These are phyloP conservation scores for Syncephalastrum contaminatum DNA, from an alignment of 371 early-diverging fungal species.

Conservation along the genomic window DNA sequence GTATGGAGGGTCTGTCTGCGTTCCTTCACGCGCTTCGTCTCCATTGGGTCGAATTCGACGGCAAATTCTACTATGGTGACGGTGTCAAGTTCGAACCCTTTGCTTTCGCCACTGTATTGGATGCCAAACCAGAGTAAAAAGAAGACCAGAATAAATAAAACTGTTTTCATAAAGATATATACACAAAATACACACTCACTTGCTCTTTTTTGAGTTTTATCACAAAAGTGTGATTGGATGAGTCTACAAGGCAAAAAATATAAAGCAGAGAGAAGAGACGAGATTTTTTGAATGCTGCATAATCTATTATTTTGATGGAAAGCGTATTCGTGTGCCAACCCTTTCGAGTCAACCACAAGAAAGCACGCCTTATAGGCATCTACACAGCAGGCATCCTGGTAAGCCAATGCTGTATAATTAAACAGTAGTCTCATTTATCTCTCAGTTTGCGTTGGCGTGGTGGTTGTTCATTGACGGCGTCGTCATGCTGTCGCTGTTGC, in stretches of 20 bases:
- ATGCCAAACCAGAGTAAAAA: conserved; percentile 15
- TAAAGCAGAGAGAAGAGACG: too few species aligned
- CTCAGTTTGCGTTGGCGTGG: conserved; percentile 80
- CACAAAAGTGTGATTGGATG: too few species aligned
- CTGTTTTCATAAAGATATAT: too few species aligned
- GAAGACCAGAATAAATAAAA: conserved; percentile 1
- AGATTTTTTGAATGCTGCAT: too few species aligned
- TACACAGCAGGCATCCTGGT: conserved; percentile 54
- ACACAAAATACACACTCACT: too few species aligned
- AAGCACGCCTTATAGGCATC: conserved; percentile 43
- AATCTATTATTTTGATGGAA: too few species aligned
- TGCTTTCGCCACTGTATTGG: conserved; percentile 31
- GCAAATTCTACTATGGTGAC: conserved; percentile 89
- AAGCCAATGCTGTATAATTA: conserved; percentile 3
- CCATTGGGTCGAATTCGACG: conserved; percentile 99
- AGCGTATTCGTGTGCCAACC: too few species aligned
- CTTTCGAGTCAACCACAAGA: conserved; percentile 4
- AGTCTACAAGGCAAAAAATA: too few species aligned
- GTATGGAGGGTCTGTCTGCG: conserved; percentile 99
- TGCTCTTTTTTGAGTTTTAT: too few species aligned
- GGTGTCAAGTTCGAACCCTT: conserved; percentile 53
- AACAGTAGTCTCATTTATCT: not conserved
- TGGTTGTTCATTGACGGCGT: conserved; percentile 79
- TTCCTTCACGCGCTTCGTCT: conserved; percentile 99
- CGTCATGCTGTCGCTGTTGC: conserved; percentile 28